A percentile compares a stretch with the other conserved stretches of the same genome.
These are phyloP conservation scores for Rhizophora mangle DNA, from an alignment of 345 rosid genomes.

Conservation along the genomic window DNA sequence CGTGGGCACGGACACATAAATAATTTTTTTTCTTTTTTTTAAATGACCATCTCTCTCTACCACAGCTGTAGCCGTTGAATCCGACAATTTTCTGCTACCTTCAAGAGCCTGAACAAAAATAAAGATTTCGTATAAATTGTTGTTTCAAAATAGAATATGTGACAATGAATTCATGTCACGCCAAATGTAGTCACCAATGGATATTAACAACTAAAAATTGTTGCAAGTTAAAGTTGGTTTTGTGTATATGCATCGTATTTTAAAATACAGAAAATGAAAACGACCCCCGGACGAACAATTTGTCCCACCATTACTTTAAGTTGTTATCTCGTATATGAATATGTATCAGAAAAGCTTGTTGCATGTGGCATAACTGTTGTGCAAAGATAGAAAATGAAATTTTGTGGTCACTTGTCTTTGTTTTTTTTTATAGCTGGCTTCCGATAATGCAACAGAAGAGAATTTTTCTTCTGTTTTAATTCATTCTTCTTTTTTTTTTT, in stretches of 20 bases:
- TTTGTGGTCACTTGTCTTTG: slow-evolving; percentile 1
- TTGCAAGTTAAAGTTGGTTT: no score
- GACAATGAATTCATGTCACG: no score
- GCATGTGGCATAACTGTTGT: not conserved
- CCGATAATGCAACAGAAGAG: not conserved
- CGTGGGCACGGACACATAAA: no score
- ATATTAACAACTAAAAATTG: no score
- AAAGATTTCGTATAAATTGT: no score
- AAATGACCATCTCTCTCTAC: not conserved
- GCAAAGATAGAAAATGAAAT: slow-evolving; percentile 7
- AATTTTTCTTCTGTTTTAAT: not conserved
- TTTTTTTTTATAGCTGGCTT: not conserved
- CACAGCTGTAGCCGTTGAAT: not conserved
- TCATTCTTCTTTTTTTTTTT: no score
- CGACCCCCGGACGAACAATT: not conserved
- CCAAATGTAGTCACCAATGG: no score
- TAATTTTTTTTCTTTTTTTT: not conserved
- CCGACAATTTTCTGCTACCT: not conserved
- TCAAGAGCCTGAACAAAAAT: not conserved
- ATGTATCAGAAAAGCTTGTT: no score
- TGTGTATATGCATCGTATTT: no score
- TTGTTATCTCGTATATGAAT: not conserved
- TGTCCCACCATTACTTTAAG: not conserved
- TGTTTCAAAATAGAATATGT: no score
- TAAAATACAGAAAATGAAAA: not conserved